Evolutionary conservation across 1,284 basidiomycete genomes (phyloP).

Genomic region (Hemileia vastatrix): DNA sequence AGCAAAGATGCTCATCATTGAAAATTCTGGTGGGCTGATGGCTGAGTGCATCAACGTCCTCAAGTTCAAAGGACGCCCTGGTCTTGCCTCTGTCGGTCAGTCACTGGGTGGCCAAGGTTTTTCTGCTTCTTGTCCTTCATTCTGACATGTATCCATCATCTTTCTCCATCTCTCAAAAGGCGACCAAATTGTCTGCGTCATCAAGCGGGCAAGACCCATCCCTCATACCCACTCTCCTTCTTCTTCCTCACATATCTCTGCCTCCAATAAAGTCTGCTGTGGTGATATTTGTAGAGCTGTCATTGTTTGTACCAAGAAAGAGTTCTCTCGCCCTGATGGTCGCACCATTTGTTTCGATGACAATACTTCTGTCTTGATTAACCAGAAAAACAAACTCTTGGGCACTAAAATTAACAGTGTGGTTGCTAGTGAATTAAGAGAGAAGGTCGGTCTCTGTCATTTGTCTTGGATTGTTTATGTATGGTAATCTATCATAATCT

Average conservation of each 20-base stretch:
- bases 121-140: no score
- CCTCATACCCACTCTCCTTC: constrained; percentile 28
- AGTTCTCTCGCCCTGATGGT: constrained; percentile 74
- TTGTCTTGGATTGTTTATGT: no score
- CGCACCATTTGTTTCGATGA: constrained; percentile 85
- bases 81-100: constrained; percentile 57
- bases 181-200: constrained; percentile 96
- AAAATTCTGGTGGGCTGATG: constrained; percentile 94
- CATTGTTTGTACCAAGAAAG: constrained; percentile 81
- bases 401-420: constrained; percentile 90
- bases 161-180: constrained; percentile 52
- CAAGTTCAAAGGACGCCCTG: constrained; percentile 75
- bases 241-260: constrained; percentile 27
- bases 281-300: constrained; percentile 92
- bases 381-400: constrained; percentile 93
- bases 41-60: constrained; percentile 96
- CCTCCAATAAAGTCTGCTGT: constrained; percentile 55
- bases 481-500: no score
- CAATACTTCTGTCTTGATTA: constrained; percentile 89
- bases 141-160: no score
- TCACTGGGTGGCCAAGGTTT: no score
- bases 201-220: constrained; percentile 82
- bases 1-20: constrained; percentile 76
- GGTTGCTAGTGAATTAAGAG: constrained; percentile 77
- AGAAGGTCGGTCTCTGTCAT: constrained; percentile 55